phyloP scores from a whole-genome alignment of 2,329 filamentous ascomycete species.

The Ascochyta fabae region DNA sequence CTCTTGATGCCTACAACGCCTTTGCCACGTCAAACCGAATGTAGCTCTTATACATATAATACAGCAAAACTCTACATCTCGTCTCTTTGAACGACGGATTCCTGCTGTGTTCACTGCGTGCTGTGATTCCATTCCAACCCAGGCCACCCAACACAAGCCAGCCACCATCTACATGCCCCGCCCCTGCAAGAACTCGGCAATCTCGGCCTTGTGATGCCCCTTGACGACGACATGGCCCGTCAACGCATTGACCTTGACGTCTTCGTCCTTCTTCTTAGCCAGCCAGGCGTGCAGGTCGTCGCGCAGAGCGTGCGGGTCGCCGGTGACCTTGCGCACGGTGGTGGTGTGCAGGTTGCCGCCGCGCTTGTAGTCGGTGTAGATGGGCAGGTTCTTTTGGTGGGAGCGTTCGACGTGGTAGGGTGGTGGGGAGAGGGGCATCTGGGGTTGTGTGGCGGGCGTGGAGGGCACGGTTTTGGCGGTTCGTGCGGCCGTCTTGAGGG shows the following conservation, averaged over 20 bases:
- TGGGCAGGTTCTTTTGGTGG: slow-evolving; percentile 70
- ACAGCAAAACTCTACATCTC: slow-evolving; percentile 4
- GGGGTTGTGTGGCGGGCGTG: slow-evolving; percentile 12
- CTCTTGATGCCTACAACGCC: neutral
- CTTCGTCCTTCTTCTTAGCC: slow-evolving; percentile 60
- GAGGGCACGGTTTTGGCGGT: slow-evolving; percentile 16
- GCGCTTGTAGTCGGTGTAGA: slow-evolving; percentile 76
- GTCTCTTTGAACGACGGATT: no score
- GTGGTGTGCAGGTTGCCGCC: slow-evolving; percentile 80
- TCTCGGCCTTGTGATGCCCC: slow-evolving; percentile 24
- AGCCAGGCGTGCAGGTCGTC: slow-evolving; percentile 68
- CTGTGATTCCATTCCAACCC: no score
- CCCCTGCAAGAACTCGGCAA: slow-evolving; percentile 22
- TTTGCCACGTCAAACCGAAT: neutral
- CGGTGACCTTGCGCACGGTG: slow-evolving; percentile 78
- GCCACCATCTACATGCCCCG: slow-evolving; percentile 26
- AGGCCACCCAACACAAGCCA: no score
- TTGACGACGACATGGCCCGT: slow-evolving; percentile 70
- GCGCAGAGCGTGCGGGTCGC: slow-evolving; percentile 69
- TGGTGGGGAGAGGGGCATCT: slow-evolving; percentile 29
- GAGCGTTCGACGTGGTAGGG: slow-evolving; percentile 78
- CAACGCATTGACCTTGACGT: slow-evolving; percentile 64
- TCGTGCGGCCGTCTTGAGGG: slow-evolving; percentile 9
- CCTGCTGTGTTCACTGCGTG: no score
- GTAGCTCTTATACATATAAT: slow-evolving; percentile 18